These are phyloP conservation scores for Gillenia trifoliata DNA, from an alignment of 306 rosid species.

Conservation along the genomic window DNA sequence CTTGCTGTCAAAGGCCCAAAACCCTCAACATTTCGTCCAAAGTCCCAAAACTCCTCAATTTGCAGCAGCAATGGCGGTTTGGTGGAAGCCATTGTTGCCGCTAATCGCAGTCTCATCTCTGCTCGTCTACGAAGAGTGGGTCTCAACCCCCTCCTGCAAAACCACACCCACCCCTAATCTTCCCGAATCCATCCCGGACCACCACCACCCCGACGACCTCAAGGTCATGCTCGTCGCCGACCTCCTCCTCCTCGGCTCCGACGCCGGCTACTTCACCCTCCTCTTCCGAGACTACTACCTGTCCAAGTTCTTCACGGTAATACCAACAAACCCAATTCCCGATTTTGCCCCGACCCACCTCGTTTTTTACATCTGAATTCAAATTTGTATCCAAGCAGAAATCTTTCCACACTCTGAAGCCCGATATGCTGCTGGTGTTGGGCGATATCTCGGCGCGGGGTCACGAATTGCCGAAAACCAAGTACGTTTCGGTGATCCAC, in stretches of 20 bases:
- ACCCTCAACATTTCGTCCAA: neutral
- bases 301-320: constrained; percentile 63
- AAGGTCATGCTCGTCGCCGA: constrained; percentile 64
- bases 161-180: constrained; percentile 8
- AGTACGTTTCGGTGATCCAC: constrained; percentile 44
- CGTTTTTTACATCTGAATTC: neutral
- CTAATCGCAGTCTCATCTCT: constrained; percentile 30
- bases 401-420: constrained; percentile 47
- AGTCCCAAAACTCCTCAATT: neutral
- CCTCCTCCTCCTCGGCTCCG: constrained; percentile 54
- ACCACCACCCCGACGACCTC: constrained; percentile 31
- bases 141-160: constrained; percentile 54
- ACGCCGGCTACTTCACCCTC: constrained; percentile 26
- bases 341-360: neutral
- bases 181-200: neutral
- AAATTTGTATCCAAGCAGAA: constrained; percentile 41
- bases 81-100: constrained; percentile 34
- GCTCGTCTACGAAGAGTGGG: constrained; percentile 42
- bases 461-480: constrained; percentile 34
- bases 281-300: constrained; percentile 45
- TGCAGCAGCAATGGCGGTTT: constrained; percentile 22
- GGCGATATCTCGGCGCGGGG: constrained; percentile 73
- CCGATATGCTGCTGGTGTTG: constrained; percentile 63
- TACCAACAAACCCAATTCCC: neutral
- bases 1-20: neutral